Evolutionary conservation across 495 filamentous ascomycete species (phyloP).

Genomic region (Neurospora hispaniola): DNA sequence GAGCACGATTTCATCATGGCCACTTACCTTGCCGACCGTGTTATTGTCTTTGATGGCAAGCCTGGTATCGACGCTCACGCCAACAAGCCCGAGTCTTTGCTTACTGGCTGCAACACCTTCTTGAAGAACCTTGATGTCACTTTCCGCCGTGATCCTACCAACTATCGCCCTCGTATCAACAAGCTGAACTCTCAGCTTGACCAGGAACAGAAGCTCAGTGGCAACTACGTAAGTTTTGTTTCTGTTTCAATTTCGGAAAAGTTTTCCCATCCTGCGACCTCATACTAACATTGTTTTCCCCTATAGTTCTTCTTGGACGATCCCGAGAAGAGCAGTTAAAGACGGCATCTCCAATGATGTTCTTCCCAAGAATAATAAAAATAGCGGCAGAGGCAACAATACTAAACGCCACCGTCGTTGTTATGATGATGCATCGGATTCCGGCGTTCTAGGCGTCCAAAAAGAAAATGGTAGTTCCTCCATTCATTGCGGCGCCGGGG

Average conservation of each 20-base stretch:
- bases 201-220: conserved; percentile 87
- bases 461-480: conserved; percentile 8
- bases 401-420: conserved; percentile 8
- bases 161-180: conserved; percentile 95
- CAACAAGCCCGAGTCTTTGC: conserved; percentile 78
- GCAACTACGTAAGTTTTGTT: conserved; percentile 68
- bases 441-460: conserved; percentile 36
- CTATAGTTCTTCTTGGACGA: conserved; percentile 84
- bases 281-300: conserved; percentile 8
- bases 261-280: background rate
- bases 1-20: conserved; percentile 99
- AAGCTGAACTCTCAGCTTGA: conserved; percentile 91
- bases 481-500: background rate
- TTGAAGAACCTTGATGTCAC: conserved; percentile 92
- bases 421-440: conserved; percentile 28
- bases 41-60: conserved; percentile 95
- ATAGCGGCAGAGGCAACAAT: background rate
- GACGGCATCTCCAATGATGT: conserved; percentile 34
- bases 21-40: conserved; percentile 89
- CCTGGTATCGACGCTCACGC: conserved; percentile 81
- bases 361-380: conserved; percentile 14
- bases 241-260: background rate
- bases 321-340: conserved; percentile 55
- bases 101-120: conserved; percentile 96
- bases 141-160: conserved; percentile 94